Conservation (phyloP, 2,329 filamentous ascomycete species). For the Fusarium sulawesiense region DNA sequence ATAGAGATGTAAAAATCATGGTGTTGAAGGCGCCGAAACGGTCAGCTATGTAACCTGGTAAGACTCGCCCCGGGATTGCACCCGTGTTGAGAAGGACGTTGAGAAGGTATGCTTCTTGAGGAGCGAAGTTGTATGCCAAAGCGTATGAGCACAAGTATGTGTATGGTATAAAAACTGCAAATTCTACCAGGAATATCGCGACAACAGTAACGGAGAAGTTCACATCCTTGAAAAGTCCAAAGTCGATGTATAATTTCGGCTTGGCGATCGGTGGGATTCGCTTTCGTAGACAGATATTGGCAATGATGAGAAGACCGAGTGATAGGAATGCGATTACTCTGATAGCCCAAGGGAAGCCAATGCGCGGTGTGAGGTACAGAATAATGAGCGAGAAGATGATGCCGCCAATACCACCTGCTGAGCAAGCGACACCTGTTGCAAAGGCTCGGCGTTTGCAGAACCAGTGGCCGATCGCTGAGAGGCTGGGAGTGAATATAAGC, state of each 20-base stretch:
- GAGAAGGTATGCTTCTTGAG: neutral
- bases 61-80: constrained; percentile 16
- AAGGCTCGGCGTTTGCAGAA: constrained; percentile 68
- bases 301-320: neutral
- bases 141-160: constrained; percentile 30
- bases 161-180: constrained; percentile 33
- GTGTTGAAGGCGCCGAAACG: constrained; percentile 27
- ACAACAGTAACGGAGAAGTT: constrained; percentile 64
- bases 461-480: constrained; percentile 75
- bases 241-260: constrained; percentile 58
- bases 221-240: constrained; percentile 62
- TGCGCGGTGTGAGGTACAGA: constrained; percentile 39
- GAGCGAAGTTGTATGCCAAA: constrained; percentile 50
- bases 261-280: constrained; percentile 61
- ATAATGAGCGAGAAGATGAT: constrained; percentile 60
- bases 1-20: constrained; percentile 13
- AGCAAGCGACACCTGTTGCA: constrained; percentile 76
- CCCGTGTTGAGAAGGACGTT: constrained; percentile 18
- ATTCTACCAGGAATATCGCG: constrained; percentile 59
- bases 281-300: constrained; percentile 48
- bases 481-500: constrained; percentile 75
- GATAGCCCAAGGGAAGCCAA: constrained; percentile 51
- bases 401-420: constrained; percentile 71
- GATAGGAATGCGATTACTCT: constrained; percentile 46
- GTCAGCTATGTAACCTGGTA: constrained; percentile 52